These are phyloP conservation scores for Alternaria ethzedia DNA, from an alignment of 2,329 filamentous ascomycete genomes.

Conservation along the genomic window DNA sequence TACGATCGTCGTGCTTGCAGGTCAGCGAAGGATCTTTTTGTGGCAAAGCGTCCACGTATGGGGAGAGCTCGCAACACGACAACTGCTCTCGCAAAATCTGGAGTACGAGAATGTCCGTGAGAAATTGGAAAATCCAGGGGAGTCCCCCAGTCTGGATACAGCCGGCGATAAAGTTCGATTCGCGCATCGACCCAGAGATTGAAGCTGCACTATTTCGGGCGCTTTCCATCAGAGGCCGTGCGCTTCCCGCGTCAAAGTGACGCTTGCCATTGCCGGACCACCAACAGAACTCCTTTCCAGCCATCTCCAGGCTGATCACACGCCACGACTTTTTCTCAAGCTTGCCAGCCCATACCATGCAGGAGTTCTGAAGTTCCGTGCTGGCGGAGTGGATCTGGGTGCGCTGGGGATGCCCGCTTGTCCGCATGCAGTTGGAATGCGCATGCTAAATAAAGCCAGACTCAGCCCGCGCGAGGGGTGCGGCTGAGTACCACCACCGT, in stretches of 20 bases:
- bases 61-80: background rate
- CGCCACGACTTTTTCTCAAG: background rate
- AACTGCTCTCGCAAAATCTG: background rate
- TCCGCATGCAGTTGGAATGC: slow-evolving; percentile 3
- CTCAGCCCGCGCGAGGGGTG: slow-evolving; percentile 14
- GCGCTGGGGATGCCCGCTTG: slow-evolving; percentile 8
- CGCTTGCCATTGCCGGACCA: slow-evolving; percentile 5
- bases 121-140: background rate
- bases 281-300: slow-evolving; percentile 1
- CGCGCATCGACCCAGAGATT: background rate
- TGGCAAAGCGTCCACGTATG: background rate
- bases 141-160: background rate
- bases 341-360: background rate
- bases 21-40: background rate
- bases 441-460: slow-evolving; percentile 18
- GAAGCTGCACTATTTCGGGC: background rate
- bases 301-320: background rate
- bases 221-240: slow-evolving; percentile 1
- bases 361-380: background rate
- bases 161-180: background rate
- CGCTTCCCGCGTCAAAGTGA: slow-evolving; percentile 9
- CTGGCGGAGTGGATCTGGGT: slow-evolving; percentile 4
- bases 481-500: slow-evolving; percentile 11
- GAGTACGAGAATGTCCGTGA: background rate
- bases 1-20: slow-evolving; percentile 2